Percentiles rank a stretch among this genome's conserved stretches.
Conservation (phyloP, 108 stramenopile genomes). For the Cylindrotheca closterium region DNA sequence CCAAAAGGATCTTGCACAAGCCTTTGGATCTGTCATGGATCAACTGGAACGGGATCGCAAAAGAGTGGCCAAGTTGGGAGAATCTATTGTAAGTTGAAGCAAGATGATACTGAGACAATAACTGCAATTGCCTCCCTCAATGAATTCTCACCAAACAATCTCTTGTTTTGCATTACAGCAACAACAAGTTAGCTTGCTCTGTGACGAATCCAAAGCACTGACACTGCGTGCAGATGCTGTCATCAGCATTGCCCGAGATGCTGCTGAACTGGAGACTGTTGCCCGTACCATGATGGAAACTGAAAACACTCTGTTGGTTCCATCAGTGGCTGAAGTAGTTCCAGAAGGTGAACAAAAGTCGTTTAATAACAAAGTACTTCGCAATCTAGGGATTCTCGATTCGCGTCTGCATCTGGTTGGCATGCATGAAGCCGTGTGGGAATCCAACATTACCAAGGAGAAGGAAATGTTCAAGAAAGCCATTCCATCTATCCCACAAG, state of each 20-base stretch:
- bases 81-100: conserved; percentile 22
- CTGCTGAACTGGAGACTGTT: conserved; percentile 34
- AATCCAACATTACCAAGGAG: conserved; percentile 37
- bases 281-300: conserved; percentile 42
- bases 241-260: conserved; percentile 28
- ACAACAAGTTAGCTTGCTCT: background rate
- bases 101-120: background rate
- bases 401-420: conserved; percentile 75
- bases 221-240: conserved; percentile 21
- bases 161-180: background rate
- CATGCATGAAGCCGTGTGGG: conserved; percentile 75
- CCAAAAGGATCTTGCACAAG: conserved; percentile 24
- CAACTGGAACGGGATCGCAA: conserved; percentile 47
- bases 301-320: conserved; percentile 60
- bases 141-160: too few relatives aligned
- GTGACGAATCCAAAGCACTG: background rate
- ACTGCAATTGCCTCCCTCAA: too few relatives aligned
- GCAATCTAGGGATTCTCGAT: conserved; percentile 65
- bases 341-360: conserved; percentile 66
- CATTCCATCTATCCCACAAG: conserved; percentile 64
- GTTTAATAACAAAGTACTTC: conserved; percentile 72
- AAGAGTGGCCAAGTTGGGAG: conserved; percentile 32
- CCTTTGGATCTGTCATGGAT: conserved; percentile 52
- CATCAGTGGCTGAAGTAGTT: conserved; percentile 52
- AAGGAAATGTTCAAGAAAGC: conserved; percentile 54